A percentile compares a stretch with the other conserved stretches of the same genome.
phyloP scores from a whole-genome alignment of 2,329 filamentous ascomycete species.

The Alternaria incomplexa region DNA sequence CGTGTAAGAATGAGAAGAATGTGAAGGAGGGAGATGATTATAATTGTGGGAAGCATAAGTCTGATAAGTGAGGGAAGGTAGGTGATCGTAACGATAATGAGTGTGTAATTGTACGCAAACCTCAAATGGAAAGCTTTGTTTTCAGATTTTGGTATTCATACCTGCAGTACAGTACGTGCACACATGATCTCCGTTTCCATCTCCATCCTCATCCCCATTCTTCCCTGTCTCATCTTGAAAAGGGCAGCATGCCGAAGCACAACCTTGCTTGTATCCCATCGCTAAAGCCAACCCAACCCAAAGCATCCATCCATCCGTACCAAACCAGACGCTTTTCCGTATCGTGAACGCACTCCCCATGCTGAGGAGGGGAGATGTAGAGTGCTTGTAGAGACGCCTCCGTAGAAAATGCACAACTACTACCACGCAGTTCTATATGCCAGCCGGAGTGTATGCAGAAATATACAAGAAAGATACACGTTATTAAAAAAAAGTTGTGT shows the following conservation, averaged over 20 bases:
- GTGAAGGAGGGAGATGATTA: not conserved
- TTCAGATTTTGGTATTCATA: not conserved
- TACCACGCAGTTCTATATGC: constrained; percentile 9
- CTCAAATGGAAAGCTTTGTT: not conserved
- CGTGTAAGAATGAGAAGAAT: not conserved
- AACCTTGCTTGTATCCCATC: not conserved
- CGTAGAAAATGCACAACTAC: constrained; percentile 8
- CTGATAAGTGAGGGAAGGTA: not conserved
- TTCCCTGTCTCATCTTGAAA: not conserved
- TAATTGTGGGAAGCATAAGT: constrained; percentile 1
- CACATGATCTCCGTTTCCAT: not conserved
- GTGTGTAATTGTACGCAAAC: not conserved
- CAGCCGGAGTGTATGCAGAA: constrained; percentile 30
- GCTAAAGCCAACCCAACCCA: not conserved
- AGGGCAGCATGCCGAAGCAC: not conserved
- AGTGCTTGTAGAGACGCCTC: constrained; percentile 5
- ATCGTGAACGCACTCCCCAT: constrained; percentile 9
- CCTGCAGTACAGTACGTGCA: not conserved
- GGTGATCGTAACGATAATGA: not conserved
- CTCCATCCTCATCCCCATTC: not conserved
- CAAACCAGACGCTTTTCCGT: constrained; percentile 23
- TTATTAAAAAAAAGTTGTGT: constrained; percentile 42
- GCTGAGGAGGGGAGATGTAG: constrained; percentile 11
- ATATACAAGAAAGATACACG: constrained; percentile 44
- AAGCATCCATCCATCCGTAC: constrained; percentile 10